Percentiles rank a stretch among this genome's conserved stretches.
phyloP scores from a whole-genome alignment of 371 early-diverging fungal species.

The Mortierella sp. region DNA sequence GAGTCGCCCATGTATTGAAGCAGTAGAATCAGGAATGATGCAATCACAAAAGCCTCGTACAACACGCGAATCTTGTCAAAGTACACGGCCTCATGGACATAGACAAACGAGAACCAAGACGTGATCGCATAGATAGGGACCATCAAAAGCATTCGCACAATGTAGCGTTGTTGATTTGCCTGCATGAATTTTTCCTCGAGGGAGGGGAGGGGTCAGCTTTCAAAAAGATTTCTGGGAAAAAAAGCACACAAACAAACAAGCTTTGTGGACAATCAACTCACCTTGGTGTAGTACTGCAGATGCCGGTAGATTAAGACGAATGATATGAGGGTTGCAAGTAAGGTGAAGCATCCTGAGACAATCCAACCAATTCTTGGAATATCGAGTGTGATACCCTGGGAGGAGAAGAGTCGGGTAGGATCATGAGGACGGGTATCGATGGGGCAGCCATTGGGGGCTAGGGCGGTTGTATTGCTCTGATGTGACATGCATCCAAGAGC shows the following conservation, averaged over 20 bases:
- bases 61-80: constrained; percentile 67
- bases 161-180: constrained; percentile 68
- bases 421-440: constrained; percentile 33
- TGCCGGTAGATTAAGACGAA: constrained; percentile 45
- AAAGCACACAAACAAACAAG: too few species aligned
- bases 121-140: constrained; percentile 77
- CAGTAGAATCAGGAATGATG: constrained; percentile 68
- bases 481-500: constrained; percentile 21
- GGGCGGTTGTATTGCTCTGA: constrained; percentile 7
- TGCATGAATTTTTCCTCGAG: too few species aligned
- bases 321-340: constrained; percentile 26
- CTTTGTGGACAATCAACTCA: constrained; percentile 1
- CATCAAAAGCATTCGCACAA: constrained; percentile 74
- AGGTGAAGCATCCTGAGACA: constrained; percentile 19
- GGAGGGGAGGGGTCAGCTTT: too few species aligned
- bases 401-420: constrained; percentile 37
- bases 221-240: too few species aligned
- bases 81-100: constrained; percentile 70
- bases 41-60: constrained; percentile 75
- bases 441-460: constrained; percentile 41
- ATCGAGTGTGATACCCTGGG: constrained; percentile 39
- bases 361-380: constrained; percentile 52
- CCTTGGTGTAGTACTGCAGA: constrained; percentile 47
- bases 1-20: constrained; percentile 69
- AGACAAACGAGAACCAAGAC: constrained; percentile 72